A percentile compares a stretch with the other conserved stretches of the same genome.
Conservation (phyloP, 805 yeast genomes). For the Nakazawaea pomicola region DNA sequence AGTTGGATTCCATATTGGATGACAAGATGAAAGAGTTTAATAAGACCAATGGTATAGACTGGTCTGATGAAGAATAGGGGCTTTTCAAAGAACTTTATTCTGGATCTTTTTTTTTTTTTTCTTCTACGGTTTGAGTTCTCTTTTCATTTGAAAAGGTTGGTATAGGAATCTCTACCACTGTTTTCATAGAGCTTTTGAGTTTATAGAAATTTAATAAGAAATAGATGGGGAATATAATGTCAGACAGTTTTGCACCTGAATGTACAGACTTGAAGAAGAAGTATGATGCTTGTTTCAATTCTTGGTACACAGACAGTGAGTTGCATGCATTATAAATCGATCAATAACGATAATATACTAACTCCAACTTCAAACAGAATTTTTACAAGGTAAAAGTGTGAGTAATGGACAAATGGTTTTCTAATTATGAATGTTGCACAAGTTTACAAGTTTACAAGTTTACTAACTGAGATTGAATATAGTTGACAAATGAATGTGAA, state of each 20-base stretch:
- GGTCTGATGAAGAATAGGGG: slow-evolving; percentile 10
- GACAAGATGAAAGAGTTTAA: slow-evolving; percentile 6
- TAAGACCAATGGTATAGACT: slow-evolving; percentile 9
- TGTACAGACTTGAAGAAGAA: slow-evolving; percentile 81
- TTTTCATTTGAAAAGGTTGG: too few relatives aligned
- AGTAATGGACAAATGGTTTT: slow-evolving; percentile 9
- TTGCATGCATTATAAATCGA: slow-evolving; percentile 10
- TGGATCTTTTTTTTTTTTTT: neutral
- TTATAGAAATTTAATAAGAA: neutral
- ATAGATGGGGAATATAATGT: slow-evolving; percentile 66
- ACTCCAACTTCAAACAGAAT: slow-evolving; percentile 31
- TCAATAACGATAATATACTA: neutral
- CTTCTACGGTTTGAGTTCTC: neutral
- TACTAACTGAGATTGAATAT: too few relatives aligned
- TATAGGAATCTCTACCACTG: too few relatives aligned
- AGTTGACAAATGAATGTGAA: slow-evolving; percentile 80
- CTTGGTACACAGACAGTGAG: slow-evolving; percentile 86
- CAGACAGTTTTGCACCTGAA: slow-evolving; percentile 94
- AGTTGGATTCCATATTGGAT: slow-evolving; percentile 11
- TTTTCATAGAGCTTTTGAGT: neutral
- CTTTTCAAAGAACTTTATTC: neutral
- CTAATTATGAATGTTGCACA: too few relatives aligned
- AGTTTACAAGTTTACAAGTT: too few relatives aligned
- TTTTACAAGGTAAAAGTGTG: slow-evolving; percentile 53
- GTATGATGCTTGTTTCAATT: slow-evolving; percentile 90